phyloP scores from a whole-genome alignment of 1,139 yeast genomes.

The Sugiyamaella castrensis region DNA sequence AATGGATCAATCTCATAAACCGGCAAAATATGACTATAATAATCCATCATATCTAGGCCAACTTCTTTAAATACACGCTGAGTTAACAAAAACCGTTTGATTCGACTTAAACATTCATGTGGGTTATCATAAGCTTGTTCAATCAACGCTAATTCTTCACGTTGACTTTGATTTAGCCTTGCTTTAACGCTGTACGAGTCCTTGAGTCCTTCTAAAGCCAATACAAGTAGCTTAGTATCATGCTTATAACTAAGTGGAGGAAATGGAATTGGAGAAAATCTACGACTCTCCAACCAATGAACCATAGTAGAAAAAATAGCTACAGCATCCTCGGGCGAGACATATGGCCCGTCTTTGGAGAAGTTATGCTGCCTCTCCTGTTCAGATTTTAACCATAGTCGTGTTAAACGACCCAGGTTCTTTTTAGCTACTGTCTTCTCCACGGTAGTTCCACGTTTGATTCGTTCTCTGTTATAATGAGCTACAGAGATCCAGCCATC shows the following conservation, averaged over 20 bases:
- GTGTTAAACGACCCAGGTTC: conserved; percentile 84
- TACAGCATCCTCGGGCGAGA: conserved; percentile 85
- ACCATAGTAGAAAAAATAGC: conserved; percentile 83
- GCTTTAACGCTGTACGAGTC: conserved; percentile 82
- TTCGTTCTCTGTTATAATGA: conserved; percentile 85
- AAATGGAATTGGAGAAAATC: conserved; percentile 85
- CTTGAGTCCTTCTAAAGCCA: conserved; percentile 86
- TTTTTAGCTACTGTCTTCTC: conserved; percentile 94
- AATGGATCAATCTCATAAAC: conserved; percentile 85
- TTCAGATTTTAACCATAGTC: conserved; percentile 90
- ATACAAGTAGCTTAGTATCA: conserved; percentile 82
- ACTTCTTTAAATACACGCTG: conserved; percentile 93
- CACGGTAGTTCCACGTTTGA: conserved; percentile 81
- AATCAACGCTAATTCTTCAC: conserved; percentile 89
- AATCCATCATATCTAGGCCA: conserved; percentile 87
- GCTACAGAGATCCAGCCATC: conserved; percentile 97
- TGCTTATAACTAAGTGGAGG: conserved; percentile 92
- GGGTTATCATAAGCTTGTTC: conserved; percentile 98
- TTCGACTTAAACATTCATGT: conserved; percentile 81
- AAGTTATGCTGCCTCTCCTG: conserved; percentile 82
- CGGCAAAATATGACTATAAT: conserved; percentile 79
- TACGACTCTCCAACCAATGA: conserved; percentile 85
- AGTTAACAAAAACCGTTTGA: conserved; percentile 77
- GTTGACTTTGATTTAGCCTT: conserved; percentile 76
- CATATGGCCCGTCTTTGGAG: conserved; percentile 83